Evolutionary conservation across 2,329 filamentous ascomycete genomes (phyloP).

Genomic region (Metarhizium humberi): DNA sequence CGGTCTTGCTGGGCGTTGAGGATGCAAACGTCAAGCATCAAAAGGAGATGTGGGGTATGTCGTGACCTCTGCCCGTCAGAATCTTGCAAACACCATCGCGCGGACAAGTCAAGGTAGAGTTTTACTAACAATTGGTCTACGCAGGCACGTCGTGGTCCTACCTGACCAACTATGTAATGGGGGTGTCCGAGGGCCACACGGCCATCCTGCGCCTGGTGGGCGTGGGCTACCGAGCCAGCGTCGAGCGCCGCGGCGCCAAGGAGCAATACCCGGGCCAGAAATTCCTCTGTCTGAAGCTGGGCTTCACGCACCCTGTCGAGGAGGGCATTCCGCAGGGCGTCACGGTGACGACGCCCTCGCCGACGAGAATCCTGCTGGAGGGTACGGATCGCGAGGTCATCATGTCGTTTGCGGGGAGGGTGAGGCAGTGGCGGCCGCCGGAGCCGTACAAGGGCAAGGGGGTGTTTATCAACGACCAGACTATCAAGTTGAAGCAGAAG

Average conservation of each 20-base stretch:
- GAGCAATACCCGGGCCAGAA: conserved; percentile 74
- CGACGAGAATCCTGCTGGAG: conserved; percentile 84
- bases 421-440: conserved; percentile 79
- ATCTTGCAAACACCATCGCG: neutral
- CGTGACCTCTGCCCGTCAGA: neutral
- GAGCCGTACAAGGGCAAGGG: conserved; percentile 99
- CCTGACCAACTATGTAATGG: conserved; percentile 81
- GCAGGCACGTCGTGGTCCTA: conserved; percentile 83
- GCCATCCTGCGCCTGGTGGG: conserved; percentile 88
- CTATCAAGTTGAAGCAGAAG: conserved; percentile 96
- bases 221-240: conserved; percentile 85
- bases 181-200: conserved; percentile 93
- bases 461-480: conserved; percentile 96
- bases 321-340: conserved; percentile 74
- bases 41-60: conserved; percentile 87
- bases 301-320: conserved; percentile 93
- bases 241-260: conserved; percentile 68
- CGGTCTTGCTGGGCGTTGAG: conserved; percentile 59
- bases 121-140: neutral
- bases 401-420: conserved; percentile 83
- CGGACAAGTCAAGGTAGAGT: neutral
- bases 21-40: conserved; percentile 64
- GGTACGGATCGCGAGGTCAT: conserved; percentile 78
- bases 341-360: conserved; percentile 78
- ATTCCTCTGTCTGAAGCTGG: conserved; percentile 89